Conservation (phyloP, 305 asterid genomes). For the Nicotiana rustica region DNA sequence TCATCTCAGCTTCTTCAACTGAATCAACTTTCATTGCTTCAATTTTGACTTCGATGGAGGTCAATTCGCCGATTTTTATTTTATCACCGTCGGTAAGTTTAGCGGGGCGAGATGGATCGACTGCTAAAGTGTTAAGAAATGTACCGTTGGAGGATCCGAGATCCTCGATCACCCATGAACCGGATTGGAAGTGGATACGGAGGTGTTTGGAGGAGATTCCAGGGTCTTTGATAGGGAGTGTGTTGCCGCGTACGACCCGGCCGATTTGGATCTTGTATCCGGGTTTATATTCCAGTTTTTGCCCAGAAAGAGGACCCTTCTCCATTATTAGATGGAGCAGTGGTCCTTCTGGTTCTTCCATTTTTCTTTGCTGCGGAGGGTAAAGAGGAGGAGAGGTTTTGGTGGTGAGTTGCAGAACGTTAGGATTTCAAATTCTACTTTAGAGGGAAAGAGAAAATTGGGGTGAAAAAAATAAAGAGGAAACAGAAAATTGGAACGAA, state of each 20-base stretch:
- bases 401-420: no score
- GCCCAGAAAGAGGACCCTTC: conserved; percentile 73
- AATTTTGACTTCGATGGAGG: conserved; percentile 59
- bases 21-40: conserved; percentile 37
- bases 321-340: conserved; percentile 56
- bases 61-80: conserved; percentile 69
- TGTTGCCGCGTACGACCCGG: conserved; percentile 71
- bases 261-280: conserved; percentile 60
- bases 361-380: background rate
- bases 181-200: conserved; percentile 45
- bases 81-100: conserved; percentile 57
- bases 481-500: no score
- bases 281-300: conserved; percentile 47
- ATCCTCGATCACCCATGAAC: conserved; percentile 65
- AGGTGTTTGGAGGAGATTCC: conserved; percentile 87
- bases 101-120: conserved; percentile 48
- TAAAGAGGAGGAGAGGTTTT: no score
- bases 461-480: no score
- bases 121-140: conserved; percentile 49
- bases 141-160: conserved; percentile 82
- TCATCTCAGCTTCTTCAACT: conserved; percentile 23
- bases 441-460: no score
- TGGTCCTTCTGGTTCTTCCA: conserved; percentile 39
- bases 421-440: no score
- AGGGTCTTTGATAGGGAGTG: conserved; percentile 62